phyloP scores from a whole-genome alignment of 306 rosid species.

The Acmispon strigosus region DNA sequence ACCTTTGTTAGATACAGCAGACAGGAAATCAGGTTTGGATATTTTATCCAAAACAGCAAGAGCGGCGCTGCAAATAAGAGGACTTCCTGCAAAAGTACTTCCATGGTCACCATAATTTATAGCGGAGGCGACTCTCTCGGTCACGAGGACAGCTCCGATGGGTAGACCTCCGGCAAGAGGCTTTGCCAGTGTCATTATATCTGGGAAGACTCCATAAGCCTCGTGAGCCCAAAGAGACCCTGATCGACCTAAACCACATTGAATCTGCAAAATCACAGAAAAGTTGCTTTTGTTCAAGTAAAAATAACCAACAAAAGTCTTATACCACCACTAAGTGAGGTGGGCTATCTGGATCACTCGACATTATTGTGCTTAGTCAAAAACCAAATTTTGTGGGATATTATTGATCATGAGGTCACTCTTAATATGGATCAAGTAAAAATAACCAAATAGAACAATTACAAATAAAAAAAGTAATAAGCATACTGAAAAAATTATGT shows the following conservation, averaged over 20 bases:
- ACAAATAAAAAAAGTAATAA: background rate
- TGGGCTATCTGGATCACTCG: no score
- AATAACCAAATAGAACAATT: background rate
- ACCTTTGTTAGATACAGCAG: conserved; percentile 60
- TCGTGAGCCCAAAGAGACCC: conserved; percentile 85
- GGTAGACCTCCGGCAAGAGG: conserved; percentile 93
- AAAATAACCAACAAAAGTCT: background rate
- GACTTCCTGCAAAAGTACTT: conserved; percentile 79
- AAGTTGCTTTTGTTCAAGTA: background rate
- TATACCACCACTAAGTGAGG: no score
- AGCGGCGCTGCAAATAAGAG: conserved; percentile 66
- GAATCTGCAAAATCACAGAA: conserved; percentile 42
- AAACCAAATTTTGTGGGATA: no score
- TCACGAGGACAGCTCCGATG: conserved; percentile 66
- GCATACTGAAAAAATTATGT: background rate
- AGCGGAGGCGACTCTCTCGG: conserved; percentile 67
- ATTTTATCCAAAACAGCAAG: conserved; percentile 60
- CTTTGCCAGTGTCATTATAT: conserved; percentile 85
- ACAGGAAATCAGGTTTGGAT: conserved; percentile 50
- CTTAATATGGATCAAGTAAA: background rate
- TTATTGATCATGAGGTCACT: no score
- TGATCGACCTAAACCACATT: conserved; percentile 83
- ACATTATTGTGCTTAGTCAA: no score
- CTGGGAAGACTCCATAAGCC: conserved; percentile 61
- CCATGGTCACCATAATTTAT: conserved; percentile 77